Conservation (phyloP, 805 yeast genomes). For the Cyberlindnera samutprakarnensis region DNA sequence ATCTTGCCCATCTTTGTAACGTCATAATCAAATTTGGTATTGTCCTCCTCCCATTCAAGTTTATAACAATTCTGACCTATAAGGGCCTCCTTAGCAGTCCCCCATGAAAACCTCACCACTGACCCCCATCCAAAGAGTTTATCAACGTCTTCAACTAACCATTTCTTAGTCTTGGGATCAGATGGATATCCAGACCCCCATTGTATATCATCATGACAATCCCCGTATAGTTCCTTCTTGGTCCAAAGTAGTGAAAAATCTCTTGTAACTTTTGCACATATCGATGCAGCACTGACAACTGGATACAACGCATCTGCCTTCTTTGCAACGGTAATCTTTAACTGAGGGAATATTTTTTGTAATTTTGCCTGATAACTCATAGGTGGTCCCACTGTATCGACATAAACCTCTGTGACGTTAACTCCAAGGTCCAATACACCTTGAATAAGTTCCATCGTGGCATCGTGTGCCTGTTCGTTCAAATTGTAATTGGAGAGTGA, state of each 20-base stretch:
- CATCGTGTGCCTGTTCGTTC: slow-evolving; percentile 95
- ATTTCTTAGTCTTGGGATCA: slow-evolving; percentile 77
- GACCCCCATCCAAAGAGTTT: slow-evolving; percentile 80
- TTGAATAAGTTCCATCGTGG: slow-evolving; percentile 74
- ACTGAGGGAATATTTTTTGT: slow-evolving; percentile 55
- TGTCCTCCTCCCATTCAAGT: slow-evolving; percentile 54
- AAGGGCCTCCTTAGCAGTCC: slow-evolving; percentile 74
- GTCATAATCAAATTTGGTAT: slow-evolving; percentile 22
- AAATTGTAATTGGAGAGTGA: slow-evolving; percentile 46
- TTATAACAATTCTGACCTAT: slow-evolving; percentile 41
- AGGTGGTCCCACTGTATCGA: slow-evolving; percentile 98
- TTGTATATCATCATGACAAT: slow-evolving; percentile 8
- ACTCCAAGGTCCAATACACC: slow-evolving; percentile 56
- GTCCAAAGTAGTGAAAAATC: slow-evolving; percentile 49
- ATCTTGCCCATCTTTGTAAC: slow-evolving; percentile 9
- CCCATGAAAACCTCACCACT: slow-evolving; percentile 86
- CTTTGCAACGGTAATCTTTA: slow-evolving; percentile 77
- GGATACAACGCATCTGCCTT: slow-evolving; percentile 94
- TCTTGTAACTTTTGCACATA: slow-evolving; percentile 94
- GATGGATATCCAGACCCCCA: slow-evolving; percentile 95
- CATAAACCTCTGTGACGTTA: slow-evolving; percentile 62
- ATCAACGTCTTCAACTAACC: slow-evolving; percentile 62
- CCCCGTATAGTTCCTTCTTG: slow-evolving; percentile 22
- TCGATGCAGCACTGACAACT: slow-evolving; percentile 88
- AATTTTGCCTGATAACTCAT: slow-evolving; percentile 72